These are phyloP conservation scores for Eucalyptus viminalis DNA, from an alignment of 345 rosid species.

Conservation along the genomic window DNA sequence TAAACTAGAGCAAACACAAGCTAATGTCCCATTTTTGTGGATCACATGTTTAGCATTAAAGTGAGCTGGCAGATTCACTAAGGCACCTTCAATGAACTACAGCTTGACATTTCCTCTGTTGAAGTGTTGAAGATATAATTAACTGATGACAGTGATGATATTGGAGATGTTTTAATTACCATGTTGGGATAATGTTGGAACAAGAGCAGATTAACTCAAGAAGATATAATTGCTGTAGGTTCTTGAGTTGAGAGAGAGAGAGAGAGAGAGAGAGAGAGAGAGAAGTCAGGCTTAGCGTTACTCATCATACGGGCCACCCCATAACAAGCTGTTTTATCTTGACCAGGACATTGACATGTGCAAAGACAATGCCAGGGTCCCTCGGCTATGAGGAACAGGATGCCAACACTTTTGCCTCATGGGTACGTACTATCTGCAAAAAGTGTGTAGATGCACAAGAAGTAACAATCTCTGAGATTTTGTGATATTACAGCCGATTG, in stretches of 20 bases:
- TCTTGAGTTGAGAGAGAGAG: not conserved
- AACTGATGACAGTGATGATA: not conserved
- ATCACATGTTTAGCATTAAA: not conserved
- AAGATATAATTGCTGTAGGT: not conserved
- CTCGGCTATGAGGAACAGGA: constrained; percentile 39
- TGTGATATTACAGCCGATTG: too few species aligned
- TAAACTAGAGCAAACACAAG: not conserved
- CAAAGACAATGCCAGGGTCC: constrained; percentile 42
- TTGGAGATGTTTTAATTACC: not conserved
- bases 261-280: not conserved
- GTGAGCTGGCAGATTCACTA: not conserved
- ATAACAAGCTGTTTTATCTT: not conserved
- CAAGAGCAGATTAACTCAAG: not conserved
- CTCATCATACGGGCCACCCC: not conserved
- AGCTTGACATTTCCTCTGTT: not conserved
- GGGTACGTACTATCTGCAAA: constrained; percentile 6
- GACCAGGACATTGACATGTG: constrained; percentile 25
- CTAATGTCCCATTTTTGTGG: not conserved
- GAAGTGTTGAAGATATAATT: not conserved
- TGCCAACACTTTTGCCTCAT: constrained; percentile 42
- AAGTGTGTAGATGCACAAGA: not conserved
- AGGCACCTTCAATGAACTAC: not conserved
- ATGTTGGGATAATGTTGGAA: not conserved
- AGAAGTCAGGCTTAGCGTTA: not conserved
- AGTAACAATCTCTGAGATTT: not conserved